Conservation (phyloP, 305 asterid species). For the Fraxinus nigra region DNA sequence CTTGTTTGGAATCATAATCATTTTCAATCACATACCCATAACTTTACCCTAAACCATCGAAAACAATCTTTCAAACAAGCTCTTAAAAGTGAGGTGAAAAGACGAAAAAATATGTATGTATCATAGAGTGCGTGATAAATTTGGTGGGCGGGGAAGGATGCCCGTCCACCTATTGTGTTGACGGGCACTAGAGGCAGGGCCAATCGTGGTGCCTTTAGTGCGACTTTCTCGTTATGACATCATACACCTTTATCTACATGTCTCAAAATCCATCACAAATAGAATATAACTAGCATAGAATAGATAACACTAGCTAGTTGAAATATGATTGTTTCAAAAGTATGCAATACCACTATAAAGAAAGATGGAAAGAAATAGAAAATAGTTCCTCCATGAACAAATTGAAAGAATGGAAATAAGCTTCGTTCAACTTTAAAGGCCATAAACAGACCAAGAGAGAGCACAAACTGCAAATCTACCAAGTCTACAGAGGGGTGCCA, state of each 20-base stretch:
- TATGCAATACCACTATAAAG: not conserved
- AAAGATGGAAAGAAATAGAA: not conserved
- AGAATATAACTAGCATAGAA: not conserved
- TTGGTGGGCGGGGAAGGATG: not conserved
- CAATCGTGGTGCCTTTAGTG: not conserved
- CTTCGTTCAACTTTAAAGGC: not conserved
- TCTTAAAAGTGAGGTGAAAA: no score
- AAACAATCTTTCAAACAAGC: no score
- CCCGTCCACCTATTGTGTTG: not conserved
- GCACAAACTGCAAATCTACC: not conserved
- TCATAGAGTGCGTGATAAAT: no score
- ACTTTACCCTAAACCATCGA: no score
- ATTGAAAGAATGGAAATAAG: not conserved
- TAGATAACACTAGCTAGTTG: not conserved
- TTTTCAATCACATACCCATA: not conserved
- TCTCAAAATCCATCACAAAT: not conserved
- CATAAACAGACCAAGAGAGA: not conserved
- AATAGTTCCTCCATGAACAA: not conserved
- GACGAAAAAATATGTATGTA: no score
- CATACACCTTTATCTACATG: not conserved
- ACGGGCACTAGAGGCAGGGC: not conserved
- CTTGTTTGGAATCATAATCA: not conserved
- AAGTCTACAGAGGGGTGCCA: not conserved
- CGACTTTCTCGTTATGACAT: not conserved
- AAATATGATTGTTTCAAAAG: not conserved